These are phyloP conservation scores for Ophiostoma australiae DNA, from an alignment of 2,329 filamentous ascomycete genomes.

Conservation along the genomic window DNA sequence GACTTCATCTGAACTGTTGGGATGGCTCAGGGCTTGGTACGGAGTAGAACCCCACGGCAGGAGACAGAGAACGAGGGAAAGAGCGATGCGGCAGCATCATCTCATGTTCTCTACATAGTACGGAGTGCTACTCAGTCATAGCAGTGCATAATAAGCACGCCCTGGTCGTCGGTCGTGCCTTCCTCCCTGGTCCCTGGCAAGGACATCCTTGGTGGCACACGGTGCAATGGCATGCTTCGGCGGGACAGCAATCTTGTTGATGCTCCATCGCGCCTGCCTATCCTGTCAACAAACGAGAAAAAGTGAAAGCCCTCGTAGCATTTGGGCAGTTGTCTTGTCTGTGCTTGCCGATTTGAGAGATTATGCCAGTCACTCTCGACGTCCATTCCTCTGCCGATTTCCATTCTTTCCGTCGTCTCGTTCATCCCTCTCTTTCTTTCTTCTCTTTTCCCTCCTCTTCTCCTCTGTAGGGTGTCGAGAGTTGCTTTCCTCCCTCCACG, in stretches of 20 bases:
- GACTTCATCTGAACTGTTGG: not conserved
- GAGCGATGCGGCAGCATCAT: not conserved
- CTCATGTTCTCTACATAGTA: too few species aligned
- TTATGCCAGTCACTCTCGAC: not conserved
- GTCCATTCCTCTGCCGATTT: not conserved
- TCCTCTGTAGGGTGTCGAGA: not conserved
- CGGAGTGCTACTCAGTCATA: too few species aligned
- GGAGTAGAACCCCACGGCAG: not conserved
- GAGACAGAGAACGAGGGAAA: not conserved
- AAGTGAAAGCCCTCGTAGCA: not conserved
- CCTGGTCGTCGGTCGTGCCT: slow-evolving; percentile 10
- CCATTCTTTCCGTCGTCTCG: slow-evolving; percentile 1
- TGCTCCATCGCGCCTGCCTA: slow-evolving; percentile 24
- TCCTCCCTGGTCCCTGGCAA: slow-evolving; percentile 18
- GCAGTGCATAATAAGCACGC: not conserved
- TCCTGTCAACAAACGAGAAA: slow-evolving; percentile 20
- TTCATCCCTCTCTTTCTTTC: not conserved
- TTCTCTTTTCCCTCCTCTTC: not conserved
- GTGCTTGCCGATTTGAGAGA: not conserved
- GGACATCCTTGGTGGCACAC: slow-evolving; percentile 16
- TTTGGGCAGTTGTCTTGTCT: not conserved
- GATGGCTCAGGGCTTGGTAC: not conserved
- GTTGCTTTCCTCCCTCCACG: slow-evolving; percentile 6
- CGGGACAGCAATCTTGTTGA: slow-evolving; percentile 22
- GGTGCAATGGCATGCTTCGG: slow-evolving; percentile 21